These are phyloP conservation scores for Pinguiococcus pyrenoidosus DNA, from an alignment of 108 stramenopile genomes.

Conservation along the genomic window DNA sequence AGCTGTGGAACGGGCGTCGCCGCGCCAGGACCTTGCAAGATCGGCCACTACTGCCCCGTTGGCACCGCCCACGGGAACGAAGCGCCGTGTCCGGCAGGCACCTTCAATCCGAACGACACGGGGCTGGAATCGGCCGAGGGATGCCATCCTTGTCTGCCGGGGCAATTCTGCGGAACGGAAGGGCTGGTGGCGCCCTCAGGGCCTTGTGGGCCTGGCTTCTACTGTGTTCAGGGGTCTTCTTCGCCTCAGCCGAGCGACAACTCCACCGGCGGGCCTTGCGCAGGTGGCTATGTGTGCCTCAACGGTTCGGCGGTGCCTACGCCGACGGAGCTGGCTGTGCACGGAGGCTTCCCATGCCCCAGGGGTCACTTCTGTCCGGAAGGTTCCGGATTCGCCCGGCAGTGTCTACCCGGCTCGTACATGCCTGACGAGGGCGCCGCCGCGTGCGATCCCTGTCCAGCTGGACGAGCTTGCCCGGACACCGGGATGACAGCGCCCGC, in stretches of 20 bases:
- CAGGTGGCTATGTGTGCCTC: slow-evolving; percentile 21
- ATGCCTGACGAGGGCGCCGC: too few relatives aligned
- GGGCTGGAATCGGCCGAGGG: too few relatives aligned
- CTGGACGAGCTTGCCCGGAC: slow-evolving; percentile 21
- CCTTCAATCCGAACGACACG: too few relatives aligned
- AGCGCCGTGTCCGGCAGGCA: too few relatives aligned
- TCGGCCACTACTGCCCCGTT: slow-evolving; percentile 3
- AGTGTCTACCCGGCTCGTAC: too few relatives aligned
- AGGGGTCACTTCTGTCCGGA: neutral
- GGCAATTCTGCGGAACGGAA: slow-evolving; percentile 1
- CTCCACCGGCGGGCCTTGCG: slow-evolving; percentile 8
- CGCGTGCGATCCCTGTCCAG: slow-evolving; percentile 17
- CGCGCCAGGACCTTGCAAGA: neutral
- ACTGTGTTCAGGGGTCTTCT: slow-evolving; percentile 8
- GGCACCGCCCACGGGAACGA: too few relatives aligned
- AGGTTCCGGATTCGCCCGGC: too few relatives aligned
- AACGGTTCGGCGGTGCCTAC: neutral
- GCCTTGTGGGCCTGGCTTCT: neutral
- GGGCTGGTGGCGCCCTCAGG: neutral
- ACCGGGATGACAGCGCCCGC: slow-evolving; percentile 23
- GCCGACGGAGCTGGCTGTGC: neutral
- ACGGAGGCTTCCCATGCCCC: too few relatives aligned
- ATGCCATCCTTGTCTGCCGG: neutral
- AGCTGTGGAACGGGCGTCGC: neutral
- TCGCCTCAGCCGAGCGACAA: slow-evolving; percentile 13